Percentiles rank a stretch among this genome's conserved stretches.
Evolutionary conservation across 805 yeast genomes (phyloP).

Genomic region (Candida caryicola): DNA sequence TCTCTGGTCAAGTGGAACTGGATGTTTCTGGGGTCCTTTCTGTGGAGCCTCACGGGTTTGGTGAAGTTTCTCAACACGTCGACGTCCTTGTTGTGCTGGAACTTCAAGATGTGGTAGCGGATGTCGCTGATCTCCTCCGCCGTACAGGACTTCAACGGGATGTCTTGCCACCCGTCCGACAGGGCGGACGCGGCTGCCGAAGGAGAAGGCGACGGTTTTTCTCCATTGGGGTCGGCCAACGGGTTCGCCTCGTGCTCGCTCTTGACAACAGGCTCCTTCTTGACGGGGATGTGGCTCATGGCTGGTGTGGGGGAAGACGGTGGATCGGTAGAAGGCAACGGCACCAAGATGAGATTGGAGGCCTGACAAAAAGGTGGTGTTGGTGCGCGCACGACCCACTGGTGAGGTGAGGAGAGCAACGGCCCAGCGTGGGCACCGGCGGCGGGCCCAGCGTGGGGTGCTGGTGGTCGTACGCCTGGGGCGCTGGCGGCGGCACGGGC

Average conservation of each 20-base stretch:
- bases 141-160: constrained; percentile 69
- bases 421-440: no score
- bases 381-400: no score
- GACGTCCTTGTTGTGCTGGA: constrained; percentile 68
- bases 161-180: constrained; percentile 44
- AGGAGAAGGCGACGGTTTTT: neutral
- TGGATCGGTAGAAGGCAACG: no score
- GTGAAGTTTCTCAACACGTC: constrained; percentile 72
- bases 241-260: constrained; percentile 14
- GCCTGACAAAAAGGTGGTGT: no score
- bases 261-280: constrained; percentile 28
- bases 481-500: no score
- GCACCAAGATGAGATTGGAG: no score
- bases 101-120: constrained; percentile 77
- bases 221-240: constrained; percentile 2
- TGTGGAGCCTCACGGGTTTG: constrained; percentile 80
- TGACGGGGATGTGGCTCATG: constrained; percentile 28
- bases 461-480: no score
- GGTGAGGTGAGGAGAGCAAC: no score
- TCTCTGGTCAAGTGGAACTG: constrained; percentile 81
- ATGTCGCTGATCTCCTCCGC: constrained; percentile 67
- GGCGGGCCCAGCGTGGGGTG: no score
- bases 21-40: constrained; percentile 90
- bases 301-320: no score
- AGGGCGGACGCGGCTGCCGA: constrained; percentile 1